These are phyloP conservation scores for Fusarium tricinctum DNA, from an alignment of 2,329 filamentous ascomycete genomes.

Conservation along the genomic window DNA sequence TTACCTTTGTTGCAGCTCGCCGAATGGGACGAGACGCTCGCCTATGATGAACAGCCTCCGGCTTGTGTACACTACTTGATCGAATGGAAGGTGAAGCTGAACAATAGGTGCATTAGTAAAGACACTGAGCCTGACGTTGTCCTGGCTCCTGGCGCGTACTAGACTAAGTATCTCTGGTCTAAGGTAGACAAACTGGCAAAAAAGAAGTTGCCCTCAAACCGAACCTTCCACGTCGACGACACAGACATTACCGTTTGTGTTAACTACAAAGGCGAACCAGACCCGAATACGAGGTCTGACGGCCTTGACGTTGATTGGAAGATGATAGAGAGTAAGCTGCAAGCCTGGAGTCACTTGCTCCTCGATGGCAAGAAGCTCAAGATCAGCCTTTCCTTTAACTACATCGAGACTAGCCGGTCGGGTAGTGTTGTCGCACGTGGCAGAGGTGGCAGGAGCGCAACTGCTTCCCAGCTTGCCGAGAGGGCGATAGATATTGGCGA, in stretches of 20 bases:
- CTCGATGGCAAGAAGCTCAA: constrained; percentile 3
- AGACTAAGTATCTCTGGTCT: background rate
- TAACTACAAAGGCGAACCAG: background rate
- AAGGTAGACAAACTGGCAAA: constrained; percentile 1
- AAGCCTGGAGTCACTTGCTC: constrained; percentile 1
- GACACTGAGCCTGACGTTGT: background rate
- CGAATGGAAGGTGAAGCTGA: background rate
- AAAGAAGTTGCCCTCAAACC: constrained; percentile 1
- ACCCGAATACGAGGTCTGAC: background rate
- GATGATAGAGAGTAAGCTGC: constrained; percentile 4
- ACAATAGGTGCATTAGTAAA: constrained; percentile 5
- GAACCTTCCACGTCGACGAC: background rate
- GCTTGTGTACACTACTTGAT: background rate
- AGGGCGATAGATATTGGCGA: constrained; percentile 1
- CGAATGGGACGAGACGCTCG: background rate
- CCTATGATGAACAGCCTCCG: background rate
- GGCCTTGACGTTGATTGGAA: background rate
- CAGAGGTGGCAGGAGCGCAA: constrained; percentile 2
- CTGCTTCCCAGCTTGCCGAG: constrained; percentile 1
- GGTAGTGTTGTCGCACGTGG: background rate
- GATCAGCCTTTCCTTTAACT: constrained; percentile 8
- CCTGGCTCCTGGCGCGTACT: background rate
- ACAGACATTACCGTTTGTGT: background rate
- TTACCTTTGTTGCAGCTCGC: background rate
- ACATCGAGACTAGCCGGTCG: constrained; percentile 1